Base-by-base conservation (phyloP, 257 asterid species). In the Solanum chaucha region DNA sequence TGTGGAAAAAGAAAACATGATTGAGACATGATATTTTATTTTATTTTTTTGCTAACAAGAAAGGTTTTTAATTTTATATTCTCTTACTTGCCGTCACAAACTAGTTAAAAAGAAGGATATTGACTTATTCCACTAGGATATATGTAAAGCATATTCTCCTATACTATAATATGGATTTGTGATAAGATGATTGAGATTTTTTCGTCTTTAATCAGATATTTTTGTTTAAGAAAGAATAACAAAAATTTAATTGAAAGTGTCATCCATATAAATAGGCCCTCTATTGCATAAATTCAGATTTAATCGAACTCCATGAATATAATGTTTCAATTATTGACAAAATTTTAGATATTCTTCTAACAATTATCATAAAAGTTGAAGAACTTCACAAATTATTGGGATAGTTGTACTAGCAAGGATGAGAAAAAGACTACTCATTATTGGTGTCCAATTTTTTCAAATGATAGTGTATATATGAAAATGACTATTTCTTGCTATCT, bases 161-260 rank as follows among this genome's bases (percentile, higher is more conserved):
- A 8, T 80, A 8, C 7, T 6, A 41, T n/a, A 17, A 55, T 55
- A 55, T 0, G 17, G 2, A 5, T 51, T 4, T 61, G 3, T 9
- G 6, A 9, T n/a, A 2, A n/a, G 17, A 64, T 64, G 0, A 24
- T 65, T 4, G 8, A 24, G 8, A 24, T 24, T 11, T 10, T 65
- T 65, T 1, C 0, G 0, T 24, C 0, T 24, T 65, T 24, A 24
- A 65, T 24, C 0, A 24, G 0, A 65, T 24, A 65, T 10, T 64
- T 64, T 58, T 2, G 0, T 58, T 20, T 8, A 58, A 55, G 24
- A 55, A 58, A 58, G 4, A 9, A 9, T 40, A 40, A 0, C 13
- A 41, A 22, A 1, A 4, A 10, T n/a, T 0, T 64, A 4, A 5
- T 24, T 10, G 3, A 5, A 10, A 10, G 15, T 64, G 15, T 10